phyloP scores from a whole-genome alignment of 2,329 filamentous ascomycete species.

The Talaromyces funiculosus region DNA sequence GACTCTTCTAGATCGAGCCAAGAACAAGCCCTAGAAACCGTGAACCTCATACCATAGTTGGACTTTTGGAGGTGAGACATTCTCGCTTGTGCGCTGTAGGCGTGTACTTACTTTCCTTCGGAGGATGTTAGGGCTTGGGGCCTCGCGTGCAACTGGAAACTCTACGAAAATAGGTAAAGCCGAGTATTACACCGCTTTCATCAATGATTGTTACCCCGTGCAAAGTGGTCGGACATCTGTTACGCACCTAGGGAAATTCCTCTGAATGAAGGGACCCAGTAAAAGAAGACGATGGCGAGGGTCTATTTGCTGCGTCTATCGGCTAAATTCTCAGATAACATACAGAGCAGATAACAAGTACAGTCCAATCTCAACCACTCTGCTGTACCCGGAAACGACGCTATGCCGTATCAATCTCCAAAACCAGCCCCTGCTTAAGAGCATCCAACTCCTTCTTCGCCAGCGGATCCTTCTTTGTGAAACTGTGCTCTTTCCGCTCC shows the following conservation, averaged over 20 bases:
- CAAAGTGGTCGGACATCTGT: neutral
- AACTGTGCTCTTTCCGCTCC: constrained; percentile 29
- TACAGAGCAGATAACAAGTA: neutral
- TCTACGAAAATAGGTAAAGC: neutral
- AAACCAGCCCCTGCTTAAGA: constrained; percentile 34
- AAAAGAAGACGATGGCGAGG: no score
- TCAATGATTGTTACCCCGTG: neutral
- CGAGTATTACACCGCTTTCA: neutral
- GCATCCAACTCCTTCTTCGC: constrained; percentile 26
- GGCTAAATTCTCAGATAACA: neutral
- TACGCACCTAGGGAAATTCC: no score
- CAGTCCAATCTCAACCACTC: neutral
- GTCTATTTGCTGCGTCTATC: neutral
- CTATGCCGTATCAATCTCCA: constrained; percentile 14
- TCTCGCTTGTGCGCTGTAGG: neutral
- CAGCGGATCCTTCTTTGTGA: constrained; percentile 35
- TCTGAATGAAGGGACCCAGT: no score
- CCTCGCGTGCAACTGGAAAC: no score
- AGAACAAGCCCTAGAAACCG: neutral
- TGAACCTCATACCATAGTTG: neutral
- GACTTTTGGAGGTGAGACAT: neutral
- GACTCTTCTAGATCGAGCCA: neutral
- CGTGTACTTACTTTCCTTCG: neutral
- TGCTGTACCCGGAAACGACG: neutral
- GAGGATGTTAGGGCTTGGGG: neutral